phyloP scores from a whole-genome alignment of 805 yeast species.

The Komagataella pastoris region DNA sequence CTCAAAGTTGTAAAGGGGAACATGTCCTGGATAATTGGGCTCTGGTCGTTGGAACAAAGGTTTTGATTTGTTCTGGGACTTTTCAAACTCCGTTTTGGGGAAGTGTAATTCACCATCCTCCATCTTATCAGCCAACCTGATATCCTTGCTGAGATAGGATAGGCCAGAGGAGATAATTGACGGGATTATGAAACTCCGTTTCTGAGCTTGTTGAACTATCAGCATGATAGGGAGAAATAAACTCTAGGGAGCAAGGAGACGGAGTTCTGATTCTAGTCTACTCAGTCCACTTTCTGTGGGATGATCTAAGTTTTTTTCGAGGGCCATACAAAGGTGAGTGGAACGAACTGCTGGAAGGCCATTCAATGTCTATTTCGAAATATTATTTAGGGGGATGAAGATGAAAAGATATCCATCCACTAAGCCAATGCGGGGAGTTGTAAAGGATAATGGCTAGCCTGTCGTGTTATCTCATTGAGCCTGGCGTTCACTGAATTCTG shows the following conservation, averaged over 20 bases:
- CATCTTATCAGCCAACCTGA: constrained; percentile 47
- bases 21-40: constrained; percentile 60
- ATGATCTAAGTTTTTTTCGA: not conserved
- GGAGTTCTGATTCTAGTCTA: not conserved
- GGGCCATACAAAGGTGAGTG: not conserved
- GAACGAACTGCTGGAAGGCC: no score
- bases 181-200: not conserved
- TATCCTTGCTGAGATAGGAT: constrained; percentile 22
- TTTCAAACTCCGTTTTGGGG: constrained; percentile 18
- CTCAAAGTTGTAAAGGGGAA: constrained; percentile 58
- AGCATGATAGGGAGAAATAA: not conserved
- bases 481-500: not conserved
- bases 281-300: not conserved
- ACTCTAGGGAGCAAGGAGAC: not conserved
- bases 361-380: no score
- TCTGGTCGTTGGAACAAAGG: constrained; percentile 23
- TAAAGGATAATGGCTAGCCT: no score
- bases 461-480: no score
- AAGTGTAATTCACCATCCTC: constrained; percentile 33
- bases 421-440: no score
- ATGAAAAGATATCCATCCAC: no score
- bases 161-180: not conserved
- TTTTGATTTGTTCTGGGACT: constrained; percentile 14
- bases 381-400: no score
- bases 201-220: not conserved